These are phyloP conservation scores for Carex littledalei DNA, from an alignment of 176 grass and related monocot genomes.

Conservation along the genomic window DNA sequence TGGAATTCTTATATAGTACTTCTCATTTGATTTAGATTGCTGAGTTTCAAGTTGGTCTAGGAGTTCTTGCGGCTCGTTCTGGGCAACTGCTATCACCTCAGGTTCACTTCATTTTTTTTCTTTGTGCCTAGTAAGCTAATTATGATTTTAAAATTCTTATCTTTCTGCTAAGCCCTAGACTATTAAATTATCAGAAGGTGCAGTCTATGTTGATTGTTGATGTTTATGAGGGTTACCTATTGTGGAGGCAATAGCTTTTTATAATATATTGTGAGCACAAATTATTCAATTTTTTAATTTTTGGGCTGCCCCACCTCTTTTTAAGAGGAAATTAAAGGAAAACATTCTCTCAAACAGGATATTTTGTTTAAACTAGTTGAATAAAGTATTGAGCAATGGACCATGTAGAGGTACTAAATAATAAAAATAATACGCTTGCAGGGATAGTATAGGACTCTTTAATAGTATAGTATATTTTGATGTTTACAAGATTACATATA, in stretches of 20 bases:
- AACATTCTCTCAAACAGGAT: not conserved
- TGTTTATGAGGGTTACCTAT: not conserved
- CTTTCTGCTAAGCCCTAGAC: not conserved
- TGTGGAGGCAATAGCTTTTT: not conserved
- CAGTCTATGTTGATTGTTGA: not conserved
- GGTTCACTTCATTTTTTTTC: slow-evolving; percentile 31
- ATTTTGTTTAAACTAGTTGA: not conserved
- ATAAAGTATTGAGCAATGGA: not conserved
- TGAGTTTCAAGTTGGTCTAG: slow-evolving; percentile 93
- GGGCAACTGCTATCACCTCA: slow-evolving; percentile 65
- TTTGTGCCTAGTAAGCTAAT: not conserved
- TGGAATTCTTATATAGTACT: not conserved
- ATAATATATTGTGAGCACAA: not conserved
- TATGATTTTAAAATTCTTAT: not conserved
- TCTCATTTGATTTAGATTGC: slow-evolving; percentile 42
- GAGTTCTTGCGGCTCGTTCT: slow-evolving; percentile 57
- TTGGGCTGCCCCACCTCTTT: not conserved
- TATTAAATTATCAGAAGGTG: not conserved
- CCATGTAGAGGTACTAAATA: not conserved
- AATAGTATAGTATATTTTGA: not conserved
- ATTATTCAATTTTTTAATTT: not conserved
- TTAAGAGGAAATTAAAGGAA: not conserved
- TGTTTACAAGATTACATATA: not conserved
- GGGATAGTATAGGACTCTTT: not conserved
- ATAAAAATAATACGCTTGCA: not conserved